Percentiles rank a stretch among this genome's conserved stretches.
Evolutionary conservation across 805 yeast genomes (phyloP).

Genomic region (Zygoascus flipseniorum): DNA sequence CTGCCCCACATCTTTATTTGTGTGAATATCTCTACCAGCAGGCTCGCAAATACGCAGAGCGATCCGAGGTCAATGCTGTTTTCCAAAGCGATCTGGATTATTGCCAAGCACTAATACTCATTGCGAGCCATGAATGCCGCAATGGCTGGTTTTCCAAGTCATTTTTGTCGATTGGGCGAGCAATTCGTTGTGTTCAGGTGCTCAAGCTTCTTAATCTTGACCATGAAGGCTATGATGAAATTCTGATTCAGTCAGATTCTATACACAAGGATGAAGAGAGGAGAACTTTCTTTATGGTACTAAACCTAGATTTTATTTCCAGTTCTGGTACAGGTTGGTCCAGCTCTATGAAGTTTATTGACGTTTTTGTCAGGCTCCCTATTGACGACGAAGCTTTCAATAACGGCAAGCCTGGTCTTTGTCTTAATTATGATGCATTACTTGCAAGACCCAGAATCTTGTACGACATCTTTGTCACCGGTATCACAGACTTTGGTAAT

Average conservation of each 20-base stretch:
- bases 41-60: background rate
- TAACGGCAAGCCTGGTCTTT: slow-evolving; percentile 8
- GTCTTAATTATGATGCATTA: background rate
- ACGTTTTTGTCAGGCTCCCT: slow-evolving; percentile 21
- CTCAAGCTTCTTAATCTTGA: slow-evolving; percentile 20
- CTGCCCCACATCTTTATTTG: background rate
- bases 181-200: slow-evolving; percentile 21
- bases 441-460: background rate
- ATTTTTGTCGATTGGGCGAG: slow-evolving; percentile 25
- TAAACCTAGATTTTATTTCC: slow-evolving; percentile 19
- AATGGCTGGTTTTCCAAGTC: slow-evolving; percentile 23
- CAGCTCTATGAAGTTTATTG: slow-evolving; percentile 11
- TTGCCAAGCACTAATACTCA: slow-evolving; percentile 22
- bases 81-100: slow-evolving; percentile 12
- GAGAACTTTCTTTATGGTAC: slow-evolving; percentile 24
- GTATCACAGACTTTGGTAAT: background rate
- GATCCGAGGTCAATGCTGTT: background rate
- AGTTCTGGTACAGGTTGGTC: slow-evolving; percentile 25
- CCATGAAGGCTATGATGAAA: background rate
- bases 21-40: background rate
- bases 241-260: slow-evolving; percentile 5
- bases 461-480: background rate
- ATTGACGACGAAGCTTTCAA: slow-evolving; percentile 17
- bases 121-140: slow-evolving; percentile 19
- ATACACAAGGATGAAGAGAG: slow-evolving; percentile 23